Evolutionary conservation across 1,139 yeast species (phyloP), one percentile per base, ranked within the genome.

Genomic region (Meyerozyma smithsonii): DNA sequence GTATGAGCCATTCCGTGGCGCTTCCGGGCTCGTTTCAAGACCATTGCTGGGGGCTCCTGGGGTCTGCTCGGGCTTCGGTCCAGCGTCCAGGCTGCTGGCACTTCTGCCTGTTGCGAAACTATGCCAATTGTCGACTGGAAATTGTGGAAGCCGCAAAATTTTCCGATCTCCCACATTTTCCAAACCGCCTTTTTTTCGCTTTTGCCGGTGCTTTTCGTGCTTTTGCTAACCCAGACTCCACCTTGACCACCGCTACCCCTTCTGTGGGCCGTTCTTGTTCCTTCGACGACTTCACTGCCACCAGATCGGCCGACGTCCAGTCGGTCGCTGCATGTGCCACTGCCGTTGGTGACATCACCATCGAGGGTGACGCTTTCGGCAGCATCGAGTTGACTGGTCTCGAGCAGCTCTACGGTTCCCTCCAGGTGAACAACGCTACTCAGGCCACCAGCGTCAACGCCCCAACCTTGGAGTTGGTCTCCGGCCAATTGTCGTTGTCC

Each of bases 291-390:
- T 72, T 65, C 61, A 83, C 92, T 39, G 89, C 86, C 50, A 79
- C 92, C 45, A 79, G 81, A 38, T 88, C 90, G 63, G 58, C 84
- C 30, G 90, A 88, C 52, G 79, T 92, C 59, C 94, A 86, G 55
- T 60, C 67, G 35, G 76, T 85, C 47, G 67, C 86, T 43, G 73
- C 80, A 36, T 92, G 98, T 80, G 65, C 78, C 36, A 84, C 90
- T 48, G 77, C 90, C 50, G 77, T 77, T 48, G 97, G 97, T 72
- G 83, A 83, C 61, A 69, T 92, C 56, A 65, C 72, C 64, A 72
- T 92, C 59, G 59, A 77, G 45, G 88, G 90, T 68, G 64, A 58
- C 42, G 64, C 60, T 38, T 65, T 83, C 43, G 79, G 79, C 51
- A 53, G 75, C 46, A 78, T 82, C 53, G 74, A 78, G 47, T 62